phyloP scores from a whole-genome alignment of 1,139 yeast genomes.

The Candida sp. region DNA sequence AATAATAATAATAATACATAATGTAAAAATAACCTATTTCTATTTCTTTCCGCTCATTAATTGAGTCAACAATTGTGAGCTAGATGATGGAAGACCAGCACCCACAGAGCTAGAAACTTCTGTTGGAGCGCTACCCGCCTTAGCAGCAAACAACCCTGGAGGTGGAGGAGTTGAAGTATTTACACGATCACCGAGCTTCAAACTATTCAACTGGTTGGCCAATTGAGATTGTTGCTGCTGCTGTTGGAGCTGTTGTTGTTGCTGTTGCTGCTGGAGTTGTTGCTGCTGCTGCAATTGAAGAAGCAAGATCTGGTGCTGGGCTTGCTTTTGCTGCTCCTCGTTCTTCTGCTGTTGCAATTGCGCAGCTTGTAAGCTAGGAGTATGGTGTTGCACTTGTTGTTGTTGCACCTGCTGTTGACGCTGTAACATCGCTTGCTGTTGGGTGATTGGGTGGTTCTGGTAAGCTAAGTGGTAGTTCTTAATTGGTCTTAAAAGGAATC shows the following conservation, averaged over 20 bases:
- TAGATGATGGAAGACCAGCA: constrained; percentile 38
- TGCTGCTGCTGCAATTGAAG: constrained; percentile 19
- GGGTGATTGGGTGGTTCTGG: constrained; percentile 49
- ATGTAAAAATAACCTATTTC: not conserved
- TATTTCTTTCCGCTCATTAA: constrained; percentile 69
- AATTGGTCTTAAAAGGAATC: constrained; percentile 44
- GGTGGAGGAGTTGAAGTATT: constrained; percentile 49
- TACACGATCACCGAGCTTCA: constrained; percentile 36
- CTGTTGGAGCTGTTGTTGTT: constrained; percentile 14
- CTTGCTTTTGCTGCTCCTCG: constrained; percentile 19
- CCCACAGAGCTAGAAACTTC: constrained; percentile 12
- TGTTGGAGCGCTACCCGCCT: constrained; percentile 13
- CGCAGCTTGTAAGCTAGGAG: constrained; percentile 16
- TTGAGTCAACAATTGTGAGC: constrained; percentile 72
- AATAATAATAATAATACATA: not conserved
- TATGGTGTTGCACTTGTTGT: constrained; percentile 25
- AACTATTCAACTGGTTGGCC: constrained; percentile 28
- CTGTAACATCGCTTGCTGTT: constrained; percentile 41
- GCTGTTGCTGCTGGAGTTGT: constrained; percentile 11
- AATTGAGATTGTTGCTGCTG: constrained; percentile 14
- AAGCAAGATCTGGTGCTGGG: constrained; percentile 19
- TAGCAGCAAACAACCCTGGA: constrained; percentile 41
- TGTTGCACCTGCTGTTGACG: constrained; percentile 32
- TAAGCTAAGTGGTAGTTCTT: constrained; percentile 54
- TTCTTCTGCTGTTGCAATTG: constrained; percentile 27